Base-by-base conservation (phyloP, 2,329 filamentous ascomycete species). In the Cladosporium sp. region DNA sequence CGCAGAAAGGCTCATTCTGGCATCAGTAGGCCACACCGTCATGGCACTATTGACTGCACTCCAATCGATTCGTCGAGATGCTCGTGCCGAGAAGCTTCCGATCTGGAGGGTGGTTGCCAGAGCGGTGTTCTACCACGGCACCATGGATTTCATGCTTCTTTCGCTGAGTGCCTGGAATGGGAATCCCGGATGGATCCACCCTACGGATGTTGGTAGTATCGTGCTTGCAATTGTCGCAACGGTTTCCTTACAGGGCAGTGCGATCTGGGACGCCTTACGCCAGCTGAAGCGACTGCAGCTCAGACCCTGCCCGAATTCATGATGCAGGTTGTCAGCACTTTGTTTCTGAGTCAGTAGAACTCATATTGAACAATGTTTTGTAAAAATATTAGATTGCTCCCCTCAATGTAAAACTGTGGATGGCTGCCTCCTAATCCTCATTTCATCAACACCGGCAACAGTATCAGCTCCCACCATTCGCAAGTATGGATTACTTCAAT, bases 391-490 rank as follows among this genome's bases (percentile, higher is more conserved):
- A n/a, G n/a, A n/a, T n/a, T n/a, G n/a, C 22, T 27, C 22, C 22
- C 4, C 22, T 27, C 22, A 27, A 27, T n/a, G n/a, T n/a, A n/a
- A n/a, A n/a, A n/a, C n/a, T n/a, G n/a, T n/a, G n/a, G n/a, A n/a
- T n/a, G n/a, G n/a, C n/a, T n/a, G n/a, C n/a, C n/a, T n/a, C n/a
- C n/a, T n/a, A n/a, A n/a, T n/a, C n/a, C n/a, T n/a, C n/a, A n/a
- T n/a, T n/a, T n/a, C n/a, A n/a, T n/a, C n/a, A n/a, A n/a, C 50
- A 54, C 44, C 48, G 60, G n/a, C 50, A 52, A 19, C 39, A 41
- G 19, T 17, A 60, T 19, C 13, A 39, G 20, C n/a, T 47, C 32
- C 27, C n/a, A 19, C 7, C 20, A 12, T 32, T 20, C 22, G 17
- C 17, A n/a, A n/a, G 8, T n/a, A 36, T 36, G 32, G 32, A 36